A percentile compares a stretch with the other conserved stretches of the same genome.
Conservation (phyloP, 768 basidiomycete genomes). For the Suillus spraguei region DNA sequence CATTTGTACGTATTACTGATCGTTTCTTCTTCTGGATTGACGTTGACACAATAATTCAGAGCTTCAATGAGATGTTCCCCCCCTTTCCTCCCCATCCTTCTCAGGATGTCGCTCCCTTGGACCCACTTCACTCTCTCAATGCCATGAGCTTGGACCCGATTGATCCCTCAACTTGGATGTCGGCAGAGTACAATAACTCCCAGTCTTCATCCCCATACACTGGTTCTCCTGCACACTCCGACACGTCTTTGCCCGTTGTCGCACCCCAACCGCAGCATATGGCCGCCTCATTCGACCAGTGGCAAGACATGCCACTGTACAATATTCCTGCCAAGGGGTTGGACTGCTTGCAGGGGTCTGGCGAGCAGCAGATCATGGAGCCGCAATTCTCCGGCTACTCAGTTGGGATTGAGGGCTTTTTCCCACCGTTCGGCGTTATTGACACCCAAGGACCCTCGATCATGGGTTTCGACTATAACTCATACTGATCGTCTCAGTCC, state of each 20-base stretch:
- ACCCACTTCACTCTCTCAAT: conserved; percentile 23
- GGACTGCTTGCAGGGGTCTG: no score
- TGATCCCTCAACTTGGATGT: conserved; percentile 16
- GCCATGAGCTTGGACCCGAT: conserved; percentile 15
- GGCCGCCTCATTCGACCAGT: conserved; percentile 19
- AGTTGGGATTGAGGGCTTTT: conserved; percentile 10
- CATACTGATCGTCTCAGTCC: neutral
- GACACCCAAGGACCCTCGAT: conserved; percentile 2
- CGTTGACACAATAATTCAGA: conserved; percentile 16
- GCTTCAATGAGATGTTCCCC: conserved; percentile 27
- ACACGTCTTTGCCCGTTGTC: conserved; percentile 28
- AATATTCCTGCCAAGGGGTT: neutral
- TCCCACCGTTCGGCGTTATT: neutral
- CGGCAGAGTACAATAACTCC: conserved; percentile 19
- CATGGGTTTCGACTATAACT: conserved; percentile 9
- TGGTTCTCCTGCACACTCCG: conserved; percentile 40
- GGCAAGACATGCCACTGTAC: conserved; percentile 18
- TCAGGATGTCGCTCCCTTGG: conserved; percentile 28
- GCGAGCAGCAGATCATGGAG: neutral
- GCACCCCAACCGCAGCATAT: conserved; percentile 32
- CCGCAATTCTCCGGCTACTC: conserved; percentile 9
- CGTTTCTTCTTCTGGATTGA: fast-evolving
- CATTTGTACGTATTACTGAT: conserved; percentile 22
- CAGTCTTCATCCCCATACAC: conserved; percentile 44
- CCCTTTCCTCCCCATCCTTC: conserved; percentile 26